Conservation (phyloP, 352 stramenopile species). For the Globisporangium spiculum region DNA sequence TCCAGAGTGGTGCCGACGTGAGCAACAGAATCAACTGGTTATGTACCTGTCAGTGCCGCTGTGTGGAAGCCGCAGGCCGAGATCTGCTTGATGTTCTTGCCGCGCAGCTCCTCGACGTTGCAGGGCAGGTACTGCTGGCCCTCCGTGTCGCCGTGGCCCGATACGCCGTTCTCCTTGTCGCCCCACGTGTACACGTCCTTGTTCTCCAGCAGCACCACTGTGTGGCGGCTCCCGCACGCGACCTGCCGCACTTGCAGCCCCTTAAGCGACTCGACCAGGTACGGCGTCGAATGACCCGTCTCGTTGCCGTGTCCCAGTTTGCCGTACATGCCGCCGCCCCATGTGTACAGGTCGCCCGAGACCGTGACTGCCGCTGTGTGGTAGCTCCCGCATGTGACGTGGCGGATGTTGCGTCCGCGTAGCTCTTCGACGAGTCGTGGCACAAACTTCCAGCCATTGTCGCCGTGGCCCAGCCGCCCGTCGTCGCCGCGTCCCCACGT, state of each 20-base stretch:
- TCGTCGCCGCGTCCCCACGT: constrained; percentile 89
- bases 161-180: constrained; percentile 95
- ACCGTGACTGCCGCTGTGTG: constrained; percentile 94
- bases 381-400: constrained; percentile 95
- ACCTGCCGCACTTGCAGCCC: constrained; percentile 89
- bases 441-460: constrained; percentile 98
- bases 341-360: constrained; percentile 92
- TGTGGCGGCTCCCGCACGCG: constrained; percentile 94
- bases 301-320: constrained; percentile 94
- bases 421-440: constrained; percentile 90
- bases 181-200: constrained; percentile 93
- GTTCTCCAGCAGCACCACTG: constrained; percentile 87
- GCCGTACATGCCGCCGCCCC: constrained; percentile 95
- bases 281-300: constrained; percentile 91
- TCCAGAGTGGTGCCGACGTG: neutral
- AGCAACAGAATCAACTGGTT: neutral
- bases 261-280: constrained; percentile 92
- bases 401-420: constrained; percentile 86
- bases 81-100: constrained; percentile 88
- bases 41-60: constrained; percentile 59
- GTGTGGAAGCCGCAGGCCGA: constrained; percentile 88
- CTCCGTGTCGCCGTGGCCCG: constrained; percentile 92
- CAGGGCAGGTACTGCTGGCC: constrained; percentile 95
- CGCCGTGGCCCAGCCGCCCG: constrained; percentile 87
- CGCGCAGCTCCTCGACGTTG: constrained; percentile 85